phyloP scores from a whole-genome alignment of 139 green algal species.

The Chlamydomonas sphaeroides region DNA sequence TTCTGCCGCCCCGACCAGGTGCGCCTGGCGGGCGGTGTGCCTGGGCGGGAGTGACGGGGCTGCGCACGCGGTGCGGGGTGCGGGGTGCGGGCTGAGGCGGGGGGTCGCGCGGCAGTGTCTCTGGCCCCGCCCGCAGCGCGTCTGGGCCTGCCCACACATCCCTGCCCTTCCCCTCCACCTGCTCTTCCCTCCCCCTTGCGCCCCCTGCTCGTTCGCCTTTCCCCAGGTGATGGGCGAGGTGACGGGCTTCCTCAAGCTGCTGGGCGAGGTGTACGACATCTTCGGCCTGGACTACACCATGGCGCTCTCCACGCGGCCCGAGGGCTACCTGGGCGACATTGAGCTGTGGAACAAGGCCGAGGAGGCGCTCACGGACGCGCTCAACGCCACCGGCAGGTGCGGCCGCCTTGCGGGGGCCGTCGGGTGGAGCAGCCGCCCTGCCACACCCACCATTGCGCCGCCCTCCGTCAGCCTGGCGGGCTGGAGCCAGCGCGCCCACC shows the following conservation, averaged over 20 bases:
- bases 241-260: slow-evolving; percentile 82
- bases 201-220: background rate
- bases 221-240: slow-evolving; percentile 88
- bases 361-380: slow-evolving; percentile 81
- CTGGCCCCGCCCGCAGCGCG: too few species aligned
- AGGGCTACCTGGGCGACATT: slow-evolving; percentile 90
- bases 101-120: too few species aligned
- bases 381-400: slow-evolving; percentile 80
- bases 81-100: too few species aligned
- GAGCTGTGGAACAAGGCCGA: slow-evolving; percentile 92
- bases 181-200: background rate
- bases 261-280: slow-evolving; percentile 92
- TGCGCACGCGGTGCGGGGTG: too few species aligned
- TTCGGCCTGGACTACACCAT: slow-evolving; percentile 96
- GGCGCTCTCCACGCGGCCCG: slow-evolving; percentile 92
- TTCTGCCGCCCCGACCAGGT: slow-evolving; percentile 96
- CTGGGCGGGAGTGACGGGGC: too few species aligned
- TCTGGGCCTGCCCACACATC: background rate
- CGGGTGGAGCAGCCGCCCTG: too few species aligned
- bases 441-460: too few species aligned
- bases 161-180: background rate
- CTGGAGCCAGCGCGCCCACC: background rate
- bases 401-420: too few species aligned
- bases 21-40: too few species aligned
- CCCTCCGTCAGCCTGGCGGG: too few species aligned